Evolutionary conservation across 1,284 basidiomycete species (phyloP).

Genomic region (Cystobasidium sp.): DNA sequence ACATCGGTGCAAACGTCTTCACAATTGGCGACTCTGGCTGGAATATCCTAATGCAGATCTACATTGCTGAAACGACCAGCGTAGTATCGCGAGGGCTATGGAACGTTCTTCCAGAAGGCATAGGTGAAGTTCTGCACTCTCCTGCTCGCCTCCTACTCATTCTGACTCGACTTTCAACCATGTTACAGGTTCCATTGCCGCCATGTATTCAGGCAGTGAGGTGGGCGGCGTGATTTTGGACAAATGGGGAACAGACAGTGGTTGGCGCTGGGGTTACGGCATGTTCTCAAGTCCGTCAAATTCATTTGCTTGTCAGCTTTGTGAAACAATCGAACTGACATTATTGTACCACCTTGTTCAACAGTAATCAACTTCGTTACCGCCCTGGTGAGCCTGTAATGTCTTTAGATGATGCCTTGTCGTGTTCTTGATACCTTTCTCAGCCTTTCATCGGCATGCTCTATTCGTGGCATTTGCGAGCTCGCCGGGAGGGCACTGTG

Average conservation of each 20-base stretch:
- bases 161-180: neutral
- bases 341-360: neutral
- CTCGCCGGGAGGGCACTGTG: neutral
- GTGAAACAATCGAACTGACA: no score
- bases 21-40: neutral
- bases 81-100: neutral
- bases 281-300: neutral
- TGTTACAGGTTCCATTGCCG: neutral
- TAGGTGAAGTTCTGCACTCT: neutral
- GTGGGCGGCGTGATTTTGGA: neutral
- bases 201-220: neutral
- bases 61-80: neutral
- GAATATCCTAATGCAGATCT: neutral
- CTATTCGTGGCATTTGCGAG: neutral
- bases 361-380: neutral
- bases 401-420: no score
- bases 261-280: neutral
- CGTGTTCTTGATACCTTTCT: no score
- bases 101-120: neutral
- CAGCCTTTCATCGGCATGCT: neutral
- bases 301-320: no score
- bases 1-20: slow-evolving; percentile 1
- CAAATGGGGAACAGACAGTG: neutral
- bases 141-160: neutral
- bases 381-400: neutral